Conservation (phyloP, 768 basidiomycete species). For the Serendipita sp. region DNA sequence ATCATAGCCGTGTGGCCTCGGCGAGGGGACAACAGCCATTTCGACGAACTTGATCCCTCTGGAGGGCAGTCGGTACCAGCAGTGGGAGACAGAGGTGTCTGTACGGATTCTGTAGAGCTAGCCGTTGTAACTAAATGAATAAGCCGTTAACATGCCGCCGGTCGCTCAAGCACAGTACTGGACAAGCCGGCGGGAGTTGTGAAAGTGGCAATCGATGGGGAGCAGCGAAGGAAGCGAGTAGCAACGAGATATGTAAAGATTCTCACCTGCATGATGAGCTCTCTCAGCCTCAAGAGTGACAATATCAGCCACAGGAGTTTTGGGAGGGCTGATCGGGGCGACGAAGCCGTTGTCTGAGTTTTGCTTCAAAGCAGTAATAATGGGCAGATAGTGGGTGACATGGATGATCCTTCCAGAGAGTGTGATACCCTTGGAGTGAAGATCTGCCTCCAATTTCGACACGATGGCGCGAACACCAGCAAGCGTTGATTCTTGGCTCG, state of each 20-base stretch:
- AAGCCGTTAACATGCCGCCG: too few relatives aligned
- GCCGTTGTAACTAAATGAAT: background rate
- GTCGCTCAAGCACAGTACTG: background rate
- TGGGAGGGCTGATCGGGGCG: conserved; percentile 43
- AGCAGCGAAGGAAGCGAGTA: conserved; percentile 4
- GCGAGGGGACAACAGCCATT: conserved; percentile 64
- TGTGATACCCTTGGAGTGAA: conserved; percentile 48
- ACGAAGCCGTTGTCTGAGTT: conserved; percentile 14
- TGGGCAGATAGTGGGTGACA: conserved; percentile 78
- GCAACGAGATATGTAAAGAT: conserved; percentile 2
- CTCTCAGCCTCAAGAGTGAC: background rate
- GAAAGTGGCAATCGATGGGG: conserved; percentile 12
- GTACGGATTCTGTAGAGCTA: background rate
- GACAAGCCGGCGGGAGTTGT: conserved; percentile 9
- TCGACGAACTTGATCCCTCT: conserved; percentile 14
- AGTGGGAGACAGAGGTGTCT: background rate
- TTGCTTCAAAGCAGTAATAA: conserved; percentile 42
- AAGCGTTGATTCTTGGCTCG: background rate
- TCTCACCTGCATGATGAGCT: conserved; percentile 1
- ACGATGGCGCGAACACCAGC: conserved; percentile 50
- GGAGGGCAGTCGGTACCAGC: background rate
- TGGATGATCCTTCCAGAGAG: conserved; percentile 85
- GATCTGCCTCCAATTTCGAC: conserved; percentile 51
- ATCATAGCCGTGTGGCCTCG: conserved; percentile 94
- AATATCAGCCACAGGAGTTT: conserved; percentile 27